These are phyloP conservation scores for Lagenaria siceraria DNA, from an alignment of 306 rosid species.

Conservation along the genomic window DNA sequence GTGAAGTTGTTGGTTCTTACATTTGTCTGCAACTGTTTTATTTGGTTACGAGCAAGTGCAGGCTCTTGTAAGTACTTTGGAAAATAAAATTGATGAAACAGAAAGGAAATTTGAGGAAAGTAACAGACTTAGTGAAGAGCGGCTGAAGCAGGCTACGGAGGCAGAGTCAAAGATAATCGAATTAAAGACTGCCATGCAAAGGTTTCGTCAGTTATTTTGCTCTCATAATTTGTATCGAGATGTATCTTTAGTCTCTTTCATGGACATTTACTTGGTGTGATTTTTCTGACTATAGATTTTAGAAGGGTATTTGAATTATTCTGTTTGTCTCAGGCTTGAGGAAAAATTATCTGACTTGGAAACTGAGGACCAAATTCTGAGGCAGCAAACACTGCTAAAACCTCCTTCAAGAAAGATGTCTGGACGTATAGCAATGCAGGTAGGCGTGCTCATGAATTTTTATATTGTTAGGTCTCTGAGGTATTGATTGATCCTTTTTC, in stretches of 20 bases:
- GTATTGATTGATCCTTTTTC: conserved; percentile 22
- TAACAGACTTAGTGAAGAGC: conserved; percentile 54
- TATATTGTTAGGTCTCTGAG: not conserved
- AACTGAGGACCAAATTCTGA: conserved; percentile 63
- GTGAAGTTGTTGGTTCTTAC: not conserved
- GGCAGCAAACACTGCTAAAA: conserved; percentile 49
- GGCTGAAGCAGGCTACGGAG: conserved; percentile 59
- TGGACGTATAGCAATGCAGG: conserved; percentile 40
- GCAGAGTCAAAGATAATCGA: conserved; percentile 78
- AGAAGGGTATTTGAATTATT: not conserved
- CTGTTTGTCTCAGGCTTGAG: conserved; percentile 53
- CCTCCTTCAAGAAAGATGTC: conserved; percentile 58
- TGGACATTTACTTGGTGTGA: not conserved
- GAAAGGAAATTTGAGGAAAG: conserved; percentile 46
- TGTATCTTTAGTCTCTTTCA: conserved; percentile 1
- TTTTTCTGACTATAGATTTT: not conserved
- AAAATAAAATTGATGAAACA: conserved; percentile 56
- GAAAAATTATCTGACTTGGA: conserved; percentile 81
- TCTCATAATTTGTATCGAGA: conserved; percentile 8
- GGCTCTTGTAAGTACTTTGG: conserved; percentile 61
- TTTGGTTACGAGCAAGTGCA: conserved; percentile 22
- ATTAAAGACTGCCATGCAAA: conserved; percentile 70
- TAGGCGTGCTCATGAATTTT: conserved; percentile 16
- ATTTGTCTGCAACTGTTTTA: conserved; percentile 4
- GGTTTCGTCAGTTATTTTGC: conserved; percentile 28